Base-by-base conservation (phyloP, 257 asterid species). In the Lycium barbarum region DNA sequence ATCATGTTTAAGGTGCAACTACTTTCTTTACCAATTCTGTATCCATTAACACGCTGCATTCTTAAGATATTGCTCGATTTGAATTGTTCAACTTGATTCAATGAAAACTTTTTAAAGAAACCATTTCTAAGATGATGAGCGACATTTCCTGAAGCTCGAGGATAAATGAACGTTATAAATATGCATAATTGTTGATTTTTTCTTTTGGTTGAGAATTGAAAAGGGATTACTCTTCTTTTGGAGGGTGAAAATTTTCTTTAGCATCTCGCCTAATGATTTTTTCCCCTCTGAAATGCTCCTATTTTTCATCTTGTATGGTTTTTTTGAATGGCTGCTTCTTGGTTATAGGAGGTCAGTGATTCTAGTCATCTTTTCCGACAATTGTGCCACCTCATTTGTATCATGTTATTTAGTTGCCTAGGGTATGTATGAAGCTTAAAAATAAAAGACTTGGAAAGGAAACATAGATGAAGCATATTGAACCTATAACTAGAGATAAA, bases 1-100 rank as follows among this genome's bases (percentile, higher is more conserved):
- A 89, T 89, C 47, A 89, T 87, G 91, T 89, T 87, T 59, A 89
- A 89, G 91, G 91, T 89, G 86, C 62, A 67, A 40, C 47, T 9
- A 82, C 66, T 22, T 76, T 26, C 82, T 76, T 49, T 49, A 51
- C 14, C 38, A 74, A 51, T 33, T 47, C 20, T 82, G 58, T 9
- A 54, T 26, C 11, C 2, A 40, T 80, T 43, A 51, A 14, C 53
- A 33, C 22, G 0, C 53, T 33, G 45, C 51, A 20, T 63, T 54
- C 80, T 6, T 6, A 7, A 79, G 18, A 33, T 5, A 45, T 51
- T 33, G 40, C 13, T 22, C 40, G 2, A 17, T 17, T 61, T 47
- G 63, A 35, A 78, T 47, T 49, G 63, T 51, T 22, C 12, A 49
- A 22, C 45, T 53, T 51, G 63, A 49, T 81, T 81, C 58, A 20